Percentiles rank a stretch among this genome's conserved stretches.
Conservation (phyloP, 345 rosid species). For the Balakata baccata region DNA sequence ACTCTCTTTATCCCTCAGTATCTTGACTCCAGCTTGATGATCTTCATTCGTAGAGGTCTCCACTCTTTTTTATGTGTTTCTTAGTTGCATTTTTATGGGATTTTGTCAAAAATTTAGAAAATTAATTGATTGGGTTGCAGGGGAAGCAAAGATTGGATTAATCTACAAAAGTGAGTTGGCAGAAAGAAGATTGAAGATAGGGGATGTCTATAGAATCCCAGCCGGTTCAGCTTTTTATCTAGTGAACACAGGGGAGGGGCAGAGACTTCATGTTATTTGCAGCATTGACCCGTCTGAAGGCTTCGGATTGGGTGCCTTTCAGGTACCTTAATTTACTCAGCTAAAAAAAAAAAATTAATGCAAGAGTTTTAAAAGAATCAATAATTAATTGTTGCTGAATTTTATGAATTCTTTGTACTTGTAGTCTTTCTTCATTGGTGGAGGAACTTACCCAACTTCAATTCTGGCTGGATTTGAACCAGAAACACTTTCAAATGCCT, state of each 20-base stretch:
- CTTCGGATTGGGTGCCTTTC: slow-evolving; percentile 58
- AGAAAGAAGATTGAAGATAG: slow-evolving; percentile 50
- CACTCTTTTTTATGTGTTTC: too few relatives aligned
- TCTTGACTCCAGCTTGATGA: slow-evolving; percentile 62
- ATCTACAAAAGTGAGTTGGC: slow-evolving; percentile 50
- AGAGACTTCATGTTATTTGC: slow-evolving; percentile 65
- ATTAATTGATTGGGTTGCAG: slow-evolving; percentile 34
- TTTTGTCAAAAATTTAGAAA: too few relatives aligned
- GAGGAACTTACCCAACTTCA: slow-evolving; percentile 59
- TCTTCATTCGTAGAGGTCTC: slow-evolving; percentile 65
- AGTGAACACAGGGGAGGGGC: slow-evolving; percentile 53
- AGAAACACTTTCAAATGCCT: slow-evolving; percentile 60
- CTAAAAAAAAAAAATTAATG: too few relatives aligned
- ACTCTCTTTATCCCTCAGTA: slow-evolving; percentile 80
- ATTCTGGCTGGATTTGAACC: slow-evolving; percentile 62
- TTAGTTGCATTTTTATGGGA: too few relatives aligned
- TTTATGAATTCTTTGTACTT: neutral
- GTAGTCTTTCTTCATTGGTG: slow-evolving; percentile 86
- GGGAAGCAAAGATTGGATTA: slow-evolving; percentile 75
- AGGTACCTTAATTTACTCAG: slow-evolving; percentile 35
- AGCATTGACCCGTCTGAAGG: slow-evolving; percentile 71
- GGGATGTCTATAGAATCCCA: slow-evolving; percentile 61
- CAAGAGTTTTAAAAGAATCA: too few relatives aligned
- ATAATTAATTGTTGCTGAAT: too few relatives aligned
- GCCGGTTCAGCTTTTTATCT: slow-evolving; percentile 85